Evolutionary conservation across 2,329 filamentous ascomycete species (phyloP).

Genomic region (Colletotrichum musicola): DNA sequence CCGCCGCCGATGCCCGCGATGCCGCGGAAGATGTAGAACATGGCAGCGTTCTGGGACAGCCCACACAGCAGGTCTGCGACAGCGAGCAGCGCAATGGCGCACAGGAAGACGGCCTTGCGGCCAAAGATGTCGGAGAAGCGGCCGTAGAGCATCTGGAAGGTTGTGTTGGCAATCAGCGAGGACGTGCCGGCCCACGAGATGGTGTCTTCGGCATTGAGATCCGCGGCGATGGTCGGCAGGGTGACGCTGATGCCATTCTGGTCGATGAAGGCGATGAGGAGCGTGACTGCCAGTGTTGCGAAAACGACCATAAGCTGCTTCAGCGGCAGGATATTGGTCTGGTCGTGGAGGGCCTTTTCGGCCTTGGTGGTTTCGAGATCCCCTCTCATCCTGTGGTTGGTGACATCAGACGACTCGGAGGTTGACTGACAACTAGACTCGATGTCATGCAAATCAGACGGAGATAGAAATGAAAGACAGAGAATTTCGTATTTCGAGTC

Average conservation of each 20-base stretch:
- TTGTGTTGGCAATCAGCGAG: slow-evolving; percentile 68
- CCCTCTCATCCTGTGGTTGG: slow-evolving; percentile 2
- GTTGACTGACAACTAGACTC: not conserved
- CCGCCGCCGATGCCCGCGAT: slow-evolving; percentile 73
- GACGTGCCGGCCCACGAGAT: slow-evolving; percentile 69
- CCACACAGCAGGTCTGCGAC: slow-evolving; percentile 71
- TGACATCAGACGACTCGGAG: not conserved
- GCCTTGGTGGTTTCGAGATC: slow-evolving; percentile 43
- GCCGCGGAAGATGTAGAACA: slow-evolving; percentile 72
- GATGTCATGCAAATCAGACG: not conserved
- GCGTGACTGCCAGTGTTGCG: slow-evolving; percentile 61
- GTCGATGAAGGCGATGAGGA: slow-evolving; percentile 69
- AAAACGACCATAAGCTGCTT: slow-evolving; percentile 65
- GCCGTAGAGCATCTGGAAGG: slow-evolving; percentile 75
- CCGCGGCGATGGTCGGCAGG: slow-evolving; percentile 64
- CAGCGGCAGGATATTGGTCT: slow-evolving; percentile 68
- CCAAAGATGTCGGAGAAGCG: slow-evolving; percentile 72
- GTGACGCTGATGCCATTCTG: slow-evolving; percentile 66
- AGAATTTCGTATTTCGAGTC: not conserved
- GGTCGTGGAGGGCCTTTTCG: slow-evolving; percentile 63
- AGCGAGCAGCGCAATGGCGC: slow-evolving; percentile 63
- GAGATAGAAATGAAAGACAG: not conserved
- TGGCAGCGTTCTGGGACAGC: slow-evolving; percentile 65
- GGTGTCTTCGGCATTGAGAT: slow-evolving; percentile 59
- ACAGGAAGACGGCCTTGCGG: slow-evolving; percentile 69